Percentiles rank a stretch among this genome's conserved stretches.
phyloP scores from a whole-genome alignment of 169 alveolate genomes.

The Plasmodium relictum region DNA sequence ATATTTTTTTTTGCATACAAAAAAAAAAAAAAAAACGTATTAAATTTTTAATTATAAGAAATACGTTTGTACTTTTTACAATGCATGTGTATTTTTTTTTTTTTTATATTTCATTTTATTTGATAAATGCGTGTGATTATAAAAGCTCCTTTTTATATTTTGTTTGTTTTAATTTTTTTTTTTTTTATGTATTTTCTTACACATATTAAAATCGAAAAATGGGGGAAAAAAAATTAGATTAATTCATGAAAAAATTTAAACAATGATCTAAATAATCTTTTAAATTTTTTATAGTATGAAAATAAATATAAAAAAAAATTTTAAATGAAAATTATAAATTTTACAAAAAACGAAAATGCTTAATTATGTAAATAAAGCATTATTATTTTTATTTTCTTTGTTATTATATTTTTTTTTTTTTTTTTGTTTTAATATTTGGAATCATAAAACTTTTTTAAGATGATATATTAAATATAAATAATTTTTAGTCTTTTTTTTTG shows the following conservation, averaged over 20 bases:
- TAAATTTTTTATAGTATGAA: neutral
- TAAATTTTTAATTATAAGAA: too few relatives aligned
- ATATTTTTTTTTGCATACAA: too few relatives aligned
- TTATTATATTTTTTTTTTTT: neutral
- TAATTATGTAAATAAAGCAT: neutral
- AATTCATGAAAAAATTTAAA: too few relatives aligned
- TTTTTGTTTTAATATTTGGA: neutral
- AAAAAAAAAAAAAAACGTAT: too few relatives aligned
- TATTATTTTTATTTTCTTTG: neutral
- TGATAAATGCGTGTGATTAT: neutral
- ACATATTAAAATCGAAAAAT: too few relatives aligned
- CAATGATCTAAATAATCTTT: too few relatives aligned
- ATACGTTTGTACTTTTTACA: neutral
- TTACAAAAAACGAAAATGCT: neutral
- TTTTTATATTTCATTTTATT: neutral
- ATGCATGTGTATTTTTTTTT: conserved; percentile 10
- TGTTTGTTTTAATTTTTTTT: too few relatives aligned
- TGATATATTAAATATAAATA: neutral
- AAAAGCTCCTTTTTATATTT: too few relatives aligned
- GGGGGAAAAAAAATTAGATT: too few relatives aligned
- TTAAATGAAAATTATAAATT: neutral
- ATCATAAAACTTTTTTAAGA: neutral
- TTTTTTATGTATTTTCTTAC: too few relatives aligned
- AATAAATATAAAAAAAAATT: neutral
- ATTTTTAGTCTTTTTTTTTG: neutral